Evolutionary conservation across 1,284 basidiomycete genomes (phyloP), one percentile per base, ranked within the genome.

Genomic region (Apiotrichum domesticum): DNA sequence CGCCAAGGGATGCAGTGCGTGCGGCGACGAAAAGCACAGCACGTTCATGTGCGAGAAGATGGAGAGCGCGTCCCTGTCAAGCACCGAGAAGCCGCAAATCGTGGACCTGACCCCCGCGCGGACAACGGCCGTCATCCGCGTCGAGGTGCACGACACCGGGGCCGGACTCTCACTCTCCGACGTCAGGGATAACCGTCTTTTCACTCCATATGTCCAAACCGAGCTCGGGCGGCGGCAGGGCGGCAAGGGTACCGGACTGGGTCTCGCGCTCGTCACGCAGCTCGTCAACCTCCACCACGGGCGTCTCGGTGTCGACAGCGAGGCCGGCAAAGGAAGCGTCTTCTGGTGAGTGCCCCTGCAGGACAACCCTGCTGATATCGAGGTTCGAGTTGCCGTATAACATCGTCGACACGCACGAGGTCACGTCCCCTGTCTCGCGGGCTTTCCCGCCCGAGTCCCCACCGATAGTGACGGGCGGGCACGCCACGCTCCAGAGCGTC

Each of bases 211-310:
- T 58, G 70, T 74, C 33, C 73, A 78, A 56, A 80, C 78, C 4
- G 78, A 78, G 54, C 76, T 78, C 44, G 90, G 90, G 5, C 81
- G 87, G 56, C 81, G 85, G 65, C 90, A 93, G 78, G 82, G 87
- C 58, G 89, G 88, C 8, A 92, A 92, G 77, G 90, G 90, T 3
- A 90, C 88, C 0, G 90, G 90, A 4, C 78, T 92, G 32, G 90
- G 90, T 11, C 73, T 94, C 21, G 90, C 90, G 1, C 81, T 94
- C 13, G 89, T 93, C n/a, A 81, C 89, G 39, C 88, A 90, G 69
- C 93, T 94, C 56, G 88, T 94, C 61, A 88, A 87, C 73, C 79
- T 90, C 43, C 86, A 83, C 55, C 86, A 87, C 13, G 91, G 90
- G 6, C 81, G 88, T 33, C 78, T 92, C 8, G 88, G 90, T 54